A percentile compares a stretch with the other conserved stretches of the same genome.
Conservation (phyloP, 2,329 filamentous ascomycete species). For the Nannizzia gypsea region DNA sequence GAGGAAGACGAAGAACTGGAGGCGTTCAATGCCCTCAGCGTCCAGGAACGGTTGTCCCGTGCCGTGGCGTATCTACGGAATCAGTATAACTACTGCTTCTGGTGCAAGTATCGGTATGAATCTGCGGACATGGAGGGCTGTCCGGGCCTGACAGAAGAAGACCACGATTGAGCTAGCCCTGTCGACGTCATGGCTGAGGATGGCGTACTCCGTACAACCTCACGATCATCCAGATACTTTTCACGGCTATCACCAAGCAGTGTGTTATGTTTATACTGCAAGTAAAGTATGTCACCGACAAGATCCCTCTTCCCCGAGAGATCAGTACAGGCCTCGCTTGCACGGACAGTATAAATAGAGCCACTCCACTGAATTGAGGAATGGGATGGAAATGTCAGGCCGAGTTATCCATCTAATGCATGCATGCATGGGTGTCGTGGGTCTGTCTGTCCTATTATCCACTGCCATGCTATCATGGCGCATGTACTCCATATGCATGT, state of each 20-base stretch:
- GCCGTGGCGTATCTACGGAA: constrained; percentile 59
- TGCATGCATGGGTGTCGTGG: not conserved
- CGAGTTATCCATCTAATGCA: not conserved
- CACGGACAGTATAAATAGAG: no score
- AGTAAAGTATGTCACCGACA: no score
- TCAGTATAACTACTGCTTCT: constrained; percentile 77
- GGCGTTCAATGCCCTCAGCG: constrained; percentile 59
- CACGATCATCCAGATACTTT: no score
- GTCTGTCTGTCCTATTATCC: not conserved
- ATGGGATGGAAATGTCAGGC: no score
- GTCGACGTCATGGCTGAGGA: not conserved
- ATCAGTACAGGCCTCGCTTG: no score
- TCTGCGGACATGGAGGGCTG: constrained; percentile 68
- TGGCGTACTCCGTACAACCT: no score
- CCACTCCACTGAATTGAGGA: no score
- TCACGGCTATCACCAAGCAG: no score
- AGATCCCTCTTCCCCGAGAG: no score
- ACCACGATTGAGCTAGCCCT: constrained; percentile 47
- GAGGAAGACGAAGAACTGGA: constrained; percentile 68
- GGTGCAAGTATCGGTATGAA: constrained; percentile 79
- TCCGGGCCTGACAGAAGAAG: constrained; percentile 76
- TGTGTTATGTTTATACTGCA: no score
- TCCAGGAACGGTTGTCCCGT: constrained; percentile 53
- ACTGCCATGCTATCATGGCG: not conserved
- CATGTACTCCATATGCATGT: not conserved